Conservation (phyloP, 2,329 filamentous ascomycete genomes). For the Simplicillium aogashimaense region DNA sequence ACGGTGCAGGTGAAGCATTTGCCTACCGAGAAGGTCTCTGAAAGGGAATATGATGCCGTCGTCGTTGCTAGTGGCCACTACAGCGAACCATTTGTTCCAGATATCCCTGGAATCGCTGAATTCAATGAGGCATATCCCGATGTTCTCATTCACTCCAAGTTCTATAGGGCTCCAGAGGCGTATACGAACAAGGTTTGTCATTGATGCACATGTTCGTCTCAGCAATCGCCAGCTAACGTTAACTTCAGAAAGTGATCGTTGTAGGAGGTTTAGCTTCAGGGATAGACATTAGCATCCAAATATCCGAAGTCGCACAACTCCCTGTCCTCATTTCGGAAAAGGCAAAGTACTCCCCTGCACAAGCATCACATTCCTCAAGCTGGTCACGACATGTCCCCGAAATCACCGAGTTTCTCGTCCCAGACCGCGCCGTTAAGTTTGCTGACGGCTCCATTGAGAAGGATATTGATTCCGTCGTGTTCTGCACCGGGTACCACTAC, state of each 20-base stretch:
- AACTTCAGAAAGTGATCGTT: constrained; percentile 52
- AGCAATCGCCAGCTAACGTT: not conserved
- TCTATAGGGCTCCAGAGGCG: constrained; percentile 41
- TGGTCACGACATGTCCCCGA: constrained; percentile 26
- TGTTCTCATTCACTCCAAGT: constrained; percentile 54
- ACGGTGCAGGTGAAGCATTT: constrained; percentile 25
- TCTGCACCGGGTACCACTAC: constrained; percentile 82
- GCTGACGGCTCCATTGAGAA: constrained; percentile 50
- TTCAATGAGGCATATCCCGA: constrained; percentile 41
- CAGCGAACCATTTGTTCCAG: constrained; percentile 47
- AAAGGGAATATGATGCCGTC: constrained; percentile 46
- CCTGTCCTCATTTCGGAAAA: constrained; percentile 48
- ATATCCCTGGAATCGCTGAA: constrained; percentile 41
- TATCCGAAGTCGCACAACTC: constrained; percentile 39
- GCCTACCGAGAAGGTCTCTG: constrained; percentile 12
- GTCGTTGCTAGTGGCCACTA: constrained; percentile 55
- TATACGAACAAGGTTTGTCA: constrained; percentile 21
- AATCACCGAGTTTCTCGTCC: constrained; percentile 34
- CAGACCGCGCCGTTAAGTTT: constrained; percentile 48
- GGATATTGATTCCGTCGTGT: constrained; percentile 63
- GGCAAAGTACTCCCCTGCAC: constrained; percentile 16
- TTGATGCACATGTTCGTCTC: not conserved
- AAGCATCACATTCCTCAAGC: constrained; percentile 14
- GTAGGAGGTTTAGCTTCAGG: constrained; percentile 65
- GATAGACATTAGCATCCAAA: constrained; percentile 58